These are phyloP conservation scores for Vitis hybrid DNA, from an alignment of 177 flowering plant genomes.

Conservation along the genomic window DNA sequence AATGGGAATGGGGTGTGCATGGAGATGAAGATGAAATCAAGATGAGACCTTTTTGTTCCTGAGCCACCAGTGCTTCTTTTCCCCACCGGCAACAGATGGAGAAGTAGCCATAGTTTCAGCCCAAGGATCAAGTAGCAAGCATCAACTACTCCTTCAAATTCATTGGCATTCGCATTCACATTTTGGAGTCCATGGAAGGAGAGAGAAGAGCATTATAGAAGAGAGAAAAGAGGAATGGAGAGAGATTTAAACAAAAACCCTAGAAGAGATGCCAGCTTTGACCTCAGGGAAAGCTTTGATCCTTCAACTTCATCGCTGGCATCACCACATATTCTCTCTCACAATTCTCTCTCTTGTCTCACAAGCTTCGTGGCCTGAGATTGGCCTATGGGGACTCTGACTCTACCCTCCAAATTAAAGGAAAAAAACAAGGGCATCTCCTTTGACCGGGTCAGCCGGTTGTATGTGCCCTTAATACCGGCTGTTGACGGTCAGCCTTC, in stretches of 20 bases:
- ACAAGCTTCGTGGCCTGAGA: neutral
- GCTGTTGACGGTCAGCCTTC: slow-evolving; percentile 28
- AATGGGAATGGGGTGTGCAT: too few relatives aligned
- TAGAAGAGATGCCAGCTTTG: slow-evolving; percentile 65
- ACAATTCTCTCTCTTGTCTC: neutral
- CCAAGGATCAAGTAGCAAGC: slow-evolving; percentile 19
- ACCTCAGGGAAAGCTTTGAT: slow-evolving; percentile 54
- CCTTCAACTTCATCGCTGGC: slow-evolving; percentile 75
- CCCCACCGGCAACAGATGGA: slow-evolving; percentile 39
- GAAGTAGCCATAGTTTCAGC: slow-evolving; percentile 47
- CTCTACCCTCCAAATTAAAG: neutral
- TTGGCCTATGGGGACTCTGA: slow-evolving; percentile 1
- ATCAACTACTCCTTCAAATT: slow-evolving; percentile 2
- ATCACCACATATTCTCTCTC: slow-evolving; percentile 26
- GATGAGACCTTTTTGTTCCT: slow-evolving; percentile 65
- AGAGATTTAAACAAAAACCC: slow-evolving; percentile 9
- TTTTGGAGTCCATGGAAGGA: neutral
- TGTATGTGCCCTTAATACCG: slow-evolving; percentile 22
- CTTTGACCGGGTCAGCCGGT: slow-evolving; percentile 17
- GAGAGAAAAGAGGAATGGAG: slow-evolving; percentile 4
- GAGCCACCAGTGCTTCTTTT: slow-evolving; percentile 93
- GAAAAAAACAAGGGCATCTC: neutral
- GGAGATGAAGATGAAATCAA: neutral
- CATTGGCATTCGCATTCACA: neutral
- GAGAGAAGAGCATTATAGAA: slow-evolving; percentile 3